Evolutionary conservation across 2,329 filamentous ascomycete genomes (phyloP), one percentile per base, ranked within the genome.

Genomic region (Trichoderma gracile): DNA sequence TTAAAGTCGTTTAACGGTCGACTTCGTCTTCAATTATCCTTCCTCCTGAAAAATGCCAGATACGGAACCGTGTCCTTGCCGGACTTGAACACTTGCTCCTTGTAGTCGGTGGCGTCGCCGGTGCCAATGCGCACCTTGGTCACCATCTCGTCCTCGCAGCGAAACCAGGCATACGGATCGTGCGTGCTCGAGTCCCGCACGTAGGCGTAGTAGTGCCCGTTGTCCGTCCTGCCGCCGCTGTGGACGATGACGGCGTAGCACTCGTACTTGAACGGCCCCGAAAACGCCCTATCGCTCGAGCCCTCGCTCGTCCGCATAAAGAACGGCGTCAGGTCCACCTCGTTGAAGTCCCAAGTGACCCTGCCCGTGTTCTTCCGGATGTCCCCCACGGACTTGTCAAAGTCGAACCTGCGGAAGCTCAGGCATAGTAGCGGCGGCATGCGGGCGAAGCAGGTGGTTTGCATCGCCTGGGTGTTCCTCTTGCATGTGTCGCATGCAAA

Each of bases 221-320:
- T 86, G 43, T 86, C 84, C 59, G 90, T 80, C 1, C 82, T 86
- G 1, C 79, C 78, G 23, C 93, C 93, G 4, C 85, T 77, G 74
- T 97, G 93, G 67, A 90, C 83, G 61, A 96, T 86, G 7, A 97
- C 89, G 2, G 89, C 94, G 73, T 96, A 97, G 59, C 91, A 89
- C 72, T 96, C 89, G 75, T 97, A 99, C 5, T 81, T 79, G 72
- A 90, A 92, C 0, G 90, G 89, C 0, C 76, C 78, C 2, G 71
- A 69, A 64, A 83, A 81, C 15, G 78, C 78, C 10, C 71, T 75
- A 64, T 81, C 79, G 45, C 75, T 69, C 6, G 73, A 75, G 17
- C 70, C 73, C 73, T 78, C 63, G 70, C 78, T 60, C 70, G 75
- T 66, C 14, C 72, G 73, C 55, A 80, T 73, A 66, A 78, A 80